phyloP scores from a whole-genome alignment of 768 basidiomycete species.

The Epithele typhae region DNA sequence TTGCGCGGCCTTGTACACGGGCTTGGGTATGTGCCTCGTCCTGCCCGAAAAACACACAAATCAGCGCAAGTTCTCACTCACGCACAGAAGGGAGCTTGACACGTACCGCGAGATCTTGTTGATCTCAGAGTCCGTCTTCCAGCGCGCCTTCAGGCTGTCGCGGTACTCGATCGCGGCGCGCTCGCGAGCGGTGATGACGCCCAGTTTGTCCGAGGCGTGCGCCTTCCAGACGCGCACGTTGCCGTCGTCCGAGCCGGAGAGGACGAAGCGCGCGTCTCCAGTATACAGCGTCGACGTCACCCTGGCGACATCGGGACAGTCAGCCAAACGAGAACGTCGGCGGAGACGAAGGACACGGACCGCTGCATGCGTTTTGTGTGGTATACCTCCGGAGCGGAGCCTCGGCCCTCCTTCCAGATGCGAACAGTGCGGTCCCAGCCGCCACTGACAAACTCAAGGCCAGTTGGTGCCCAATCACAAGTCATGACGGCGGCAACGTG shows the following conservation, averaged over 20 bases:
- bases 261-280: slow-evolving; percentile 84
- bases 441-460: slow-evolving; percentile 92
- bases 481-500: slow-evolving; percentile 97
- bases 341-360: slow-evolving; percentile 33
- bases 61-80: no score
- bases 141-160: slow-evolving; percentile 79
- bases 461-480: slow-evolving; percentile 97
- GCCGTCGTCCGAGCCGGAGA: slow-evolving; percentile 91
- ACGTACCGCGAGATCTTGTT: slow-evolving; percentile 75
- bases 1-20: slow-evolving; percentile 83
- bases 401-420: slow-evolving; percentile 87
- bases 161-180: slow-evolving; percentile 91
- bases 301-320: slow-evolving; percentile 33
- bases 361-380: slow-evolving; percentile 99
- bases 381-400: slow-evolving; percentile 83
- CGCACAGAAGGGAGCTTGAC: neutral
- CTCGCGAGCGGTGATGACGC: slow-evolving; percentile 86
- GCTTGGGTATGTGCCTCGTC: slow-evolving; percentile 76
- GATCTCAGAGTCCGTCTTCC: slow-evolving; percentile 82
- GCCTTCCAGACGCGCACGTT: slow-evolving; percentile 96
- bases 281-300: slow-evolving; percentile 89
- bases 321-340: neutral
- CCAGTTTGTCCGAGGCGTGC: slow-evolving; percentile 87
- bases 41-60: slow-evolving; percentile 7
- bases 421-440: slow-evolving; percentile 94